Evolutionary conservation across 1,284 basidiomycete species (phyloP).

Genomic region (Malassezia vespertilionis): DNA sequence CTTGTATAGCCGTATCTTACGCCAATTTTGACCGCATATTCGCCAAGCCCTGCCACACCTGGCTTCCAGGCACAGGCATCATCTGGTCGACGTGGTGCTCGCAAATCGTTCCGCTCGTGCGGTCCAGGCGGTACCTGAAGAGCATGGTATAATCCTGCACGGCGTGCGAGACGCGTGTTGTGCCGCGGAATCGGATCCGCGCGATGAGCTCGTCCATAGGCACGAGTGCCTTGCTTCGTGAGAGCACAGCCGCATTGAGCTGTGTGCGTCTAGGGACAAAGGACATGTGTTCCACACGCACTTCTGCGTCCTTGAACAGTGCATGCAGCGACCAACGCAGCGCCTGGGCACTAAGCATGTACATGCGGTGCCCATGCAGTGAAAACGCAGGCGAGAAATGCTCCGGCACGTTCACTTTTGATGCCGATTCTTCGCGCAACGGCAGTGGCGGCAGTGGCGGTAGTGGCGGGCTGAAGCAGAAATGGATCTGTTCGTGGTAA

Average conservation of each 20-base stretch:
- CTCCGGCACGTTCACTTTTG: no score
- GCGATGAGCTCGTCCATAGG: conserved; percentile 26
- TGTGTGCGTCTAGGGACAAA: not conserved
- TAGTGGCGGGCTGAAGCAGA: conserved; percentile 5
- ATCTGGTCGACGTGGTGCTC: conserved; percentile 40
- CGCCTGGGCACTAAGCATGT: conserved; percentile 7
- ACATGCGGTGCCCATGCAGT: conserved; percentile 8
- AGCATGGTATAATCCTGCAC: conserved; percentile 39
- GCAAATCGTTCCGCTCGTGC: conserved; percentile 29
- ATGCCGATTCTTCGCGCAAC: not conserved
- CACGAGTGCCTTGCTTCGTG: not conserved
- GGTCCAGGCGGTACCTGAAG: conserved; percentile 40
- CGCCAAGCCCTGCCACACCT: conserved; percentile 25
- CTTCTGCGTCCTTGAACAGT: not conserved
- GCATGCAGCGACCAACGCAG: conserved; percentile 10
- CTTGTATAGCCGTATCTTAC: not conserved
- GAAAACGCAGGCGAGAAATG: conserved; percentile 12
- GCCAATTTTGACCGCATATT: not conserved
- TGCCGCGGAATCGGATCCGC: conserved; percentile 33
- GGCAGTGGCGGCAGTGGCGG: not conserved
- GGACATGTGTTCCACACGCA: conserved; percentile 6
- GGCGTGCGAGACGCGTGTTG: conserved; percentile 25
- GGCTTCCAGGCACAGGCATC: conserved; percentile 36
- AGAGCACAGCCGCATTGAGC: not conserved
- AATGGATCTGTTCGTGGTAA: conserved; percentile 12